Conservation (phyloP, 1,139 yeast genomes). For the Suhomyces atakaporum region DNA sequence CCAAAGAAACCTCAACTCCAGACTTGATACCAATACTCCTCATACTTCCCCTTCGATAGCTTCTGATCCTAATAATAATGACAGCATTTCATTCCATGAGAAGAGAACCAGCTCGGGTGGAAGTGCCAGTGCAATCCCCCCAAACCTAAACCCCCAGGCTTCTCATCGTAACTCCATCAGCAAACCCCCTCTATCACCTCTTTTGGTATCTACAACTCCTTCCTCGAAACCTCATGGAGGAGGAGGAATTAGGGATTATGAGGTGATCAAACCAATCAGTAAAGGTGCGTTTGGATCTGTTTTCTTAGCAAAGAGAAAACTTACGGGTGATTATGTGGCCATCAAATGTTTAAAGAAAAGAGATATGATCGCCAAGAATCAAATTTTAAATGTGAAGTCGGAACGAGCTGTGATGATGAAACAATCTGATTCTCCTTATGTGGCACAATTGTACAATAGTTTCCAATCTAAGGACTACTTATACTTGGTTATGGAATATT, state of each 20-base stretch:
- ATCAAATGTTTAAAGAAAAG: slow-evolving; percentile 91
- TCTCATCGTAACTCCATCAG: slow-evolving; percentile 17
- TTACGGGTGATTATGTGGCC: slow-evolving; percentile 95
- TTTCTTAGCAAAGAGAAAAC: slow-evolving; percentile 74
- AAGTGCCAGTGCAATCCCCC: slow-evolving; percentile 10
- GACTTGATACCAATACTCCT: slow-evolving; percentile 38
- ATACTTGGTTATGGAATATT: slow-evolving; percentile 93
- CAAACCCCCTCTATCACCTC: slow-evolving; percentile 79
- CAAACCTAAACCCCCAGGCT: slow-evolving; percentile 7
- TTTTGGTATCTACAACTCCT: slow-evolving; percentile 64
- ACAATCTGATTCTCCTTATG: slow-evolving; percentile 91
- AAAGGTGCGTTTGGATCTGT: slow-evolving; percentile 98
- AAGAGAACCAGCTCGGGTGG: slow-evolving; percentile 22
- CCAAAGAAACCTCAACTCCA: slow-evolving; percentile 47
- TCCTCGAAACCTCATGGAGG: slow-evolving; percentile 45
- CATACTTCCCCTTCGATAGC: slow-evolving; percentile 43
- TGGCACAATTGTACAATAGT: slow-evolving; percentile 84
- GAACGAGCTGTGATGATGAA: slow-evolving; percentile 98
- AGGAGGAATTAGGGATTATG: slow-evolving; percentile 78
- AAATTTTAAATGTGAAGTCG: slow-evolving; percentile 88
- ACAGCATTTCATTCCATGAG: slow-evolving; percentile 15
- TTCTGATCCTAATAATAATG: slow-evolving; percentile 13
- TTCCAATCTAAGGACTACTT: slow-evolving; percentile 88
- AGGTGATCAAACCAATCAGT: slow-evolving; percentile 87
- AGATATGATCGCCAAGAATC: slow-evolving; percentile 97